A percentile compares a stretch with the other conserved stretches of the same genome.
Evolutionary conservation across 768 basidiomycete genomes (phyloP).

Genomic region (Serpula lacrymans): DNA sequence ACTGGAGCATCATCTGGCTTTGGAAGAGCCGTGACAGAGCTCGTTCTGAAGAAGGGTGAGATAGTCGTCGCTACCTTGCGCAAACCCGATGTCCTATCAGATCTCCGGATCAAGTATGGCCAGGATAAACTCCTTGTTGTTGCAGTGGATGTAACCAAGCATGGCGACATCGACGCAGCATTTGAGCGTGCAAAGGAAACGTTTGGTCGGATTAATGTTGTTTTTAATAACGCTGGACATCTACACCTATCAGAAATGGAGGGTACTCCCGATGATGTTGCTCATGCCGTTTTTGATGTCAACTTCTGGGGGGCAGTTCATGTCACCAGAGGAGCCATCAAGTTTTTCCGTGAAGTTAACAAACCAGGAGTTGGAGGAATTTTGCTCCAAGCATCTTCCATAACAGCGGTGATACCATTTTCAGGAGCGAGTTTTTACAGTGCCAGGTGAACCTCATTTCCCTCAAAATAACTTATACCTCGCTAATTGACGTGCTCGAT

Average conservation of each 20-base stretch:
- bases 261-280: conserved; percentile 22
- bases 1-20: conserved; percentile 33
- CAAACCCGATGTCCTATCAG: conserved; percentile 24
- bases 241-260: conserved; percentile 27
- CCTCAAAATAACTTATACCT: no score
- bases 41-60: conserved; percentile 29
- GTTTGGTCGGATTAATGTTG: conserved; percentile 38
- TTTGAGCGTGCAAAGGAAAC: conserved; percentile 25
- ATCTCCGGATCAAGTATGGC: conserved; percentile 19
- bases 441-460: conserved; percentile 19
- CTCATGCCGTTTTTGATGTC: conserved; percentile 28
- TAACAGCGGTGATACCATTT: no score
- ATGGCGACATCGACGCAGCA: conserved; percentile 23
- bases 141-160: conserved; percentile 33
- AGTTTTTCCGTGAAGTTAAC: conserved; percentile 28
- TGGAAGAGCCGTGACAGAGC: conserved; percentile 24
- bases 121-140: conserved; percentile 27
- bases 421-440: conserved; percentile 22
- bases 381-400: conserved; percentile 28
- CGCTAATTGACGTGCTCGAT: no score
- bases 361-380: conserved; percentile 26
- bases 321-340: conserved; percentile 19
- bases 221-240: conserved; percentile 36
- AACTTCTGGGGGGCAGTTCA: conserved; percentile 26
- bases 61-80: conserved; percentile 36